These are phyloP conservation scores for Climacium dendroides DNA, from an alignment of 225 moss, liverwort and hornwort genomes.

Conservation along the genomic window DNA sequence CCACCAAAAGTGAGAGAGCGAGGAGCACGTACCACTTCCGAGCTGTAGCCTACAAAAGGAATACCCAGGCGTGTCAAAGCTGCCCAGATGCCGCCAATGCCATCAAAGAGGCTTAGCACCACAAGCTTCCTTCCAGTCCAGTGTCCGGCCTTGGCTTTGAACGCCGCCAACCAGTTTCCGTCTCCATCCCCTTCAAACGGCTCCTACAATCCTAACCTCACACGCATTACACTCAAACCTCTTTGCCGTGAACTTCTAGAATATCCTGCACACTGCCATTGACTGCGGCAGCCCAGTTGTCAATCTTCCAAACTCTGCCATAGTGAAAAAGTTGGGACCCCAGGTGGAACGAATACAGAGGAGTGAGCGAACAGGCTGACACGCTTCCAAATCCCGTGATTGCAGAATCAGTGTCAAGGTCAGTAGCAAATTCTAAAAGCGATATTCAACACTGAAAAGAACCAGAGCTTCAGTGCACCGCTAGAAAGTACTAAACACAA, in stretches of 20 bases:
- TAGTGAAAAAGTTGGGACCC: background rate
- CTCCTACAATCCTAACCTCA: conserved; percentile 23
- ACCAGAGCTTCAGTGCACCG: background rate
- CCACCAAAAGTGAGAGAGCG: background rate
- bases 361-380: background rate
- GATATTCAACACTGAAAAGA: background rate
- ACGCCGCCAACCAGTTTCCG: conserved; percentile 30
- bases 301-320: background rate
- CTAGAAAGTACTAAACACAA: background rate
- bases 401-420: background rate
- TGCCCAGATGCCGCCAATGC: conserved; percentile 40
- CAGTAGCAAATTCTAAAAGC: background rate
- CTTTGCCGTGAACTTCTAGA: background rate
- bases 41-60: conserved; percentile 33
- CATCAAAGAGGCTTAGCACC: conserved; percentile 38
- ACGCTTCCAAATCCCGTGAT: background rate
- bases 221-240: background rate
- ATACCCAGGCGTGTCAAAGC: conserved; percentile 29
- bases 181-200: conserved; percentile 31
- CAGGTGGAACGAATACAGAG: background rate
- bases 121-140: conserved; percentile 30
- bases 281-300: background rate
- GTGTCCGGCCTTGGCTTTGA: conserved; percentile 9
- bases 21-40: conserved; percentile 24
- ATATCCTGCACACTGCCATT: background rate